Conservation (phyloP, 805 yeast species). For the Candida maltosa region DNA sequence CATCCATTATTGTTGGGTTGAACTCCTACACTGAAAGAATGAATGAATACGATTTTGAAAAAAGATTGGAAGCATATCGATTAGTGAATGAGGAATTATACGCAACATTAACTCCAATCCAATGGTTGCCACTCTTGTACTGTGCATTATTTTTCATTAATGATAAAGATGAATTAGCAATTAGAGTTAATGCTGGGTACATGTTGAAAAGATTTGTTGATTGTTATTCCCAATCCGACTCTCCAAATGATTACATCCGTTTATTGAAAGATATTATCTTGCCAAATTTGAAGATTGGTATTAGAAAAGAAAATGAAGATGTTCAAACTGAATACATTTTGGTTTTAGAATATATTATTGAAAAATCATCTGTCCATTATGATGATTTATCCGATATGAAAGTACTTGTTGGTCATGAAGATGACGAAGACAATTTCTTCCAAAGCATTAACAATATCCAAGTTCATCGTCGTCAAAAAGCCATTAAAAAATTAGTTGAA, state of each 20-base stretch:
- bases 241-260: conserved; percentile 24
- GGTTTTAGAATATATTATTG: conserved; percentile 62
- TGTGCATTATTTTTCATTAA: conserved; percentile 67
- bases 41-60: conserved; percentile 76
- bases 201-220: conserved; percentile 66
- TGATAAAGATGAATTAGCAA: conserved; percentile 75
- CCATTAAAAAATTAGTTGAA: conserved; percentile 62
- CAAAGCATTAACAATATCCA: conserved; percentile 79
- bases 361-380: conserved; percentile 30
- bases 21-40: conserved; percentile 70
- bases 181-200: conserved; percentile 74
- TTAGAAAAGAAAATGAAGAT: conserved; percentile 55
- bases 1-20: conserved; percentile 55
- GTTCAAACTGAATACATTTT: conserved; percentile 70
- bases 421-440: conserved; percentile 83
- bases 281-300: conserved; percentile 65
- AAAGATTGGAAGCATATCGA: conserved; percentile 66
- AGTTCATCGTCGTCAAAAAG: conserved; percentile 79
- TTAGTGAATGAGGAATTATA: conserved; percentile 57
- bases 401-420: conserved; percentile 49
- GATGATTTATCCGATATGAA: conserved; percentile 65
- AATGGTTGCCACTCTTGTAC: conserved; percentile 80
- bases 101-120: conserved; percentile 39
- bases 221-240: conserved; percentile 30
- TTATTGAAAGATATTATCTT: conserved; percentile 53